A percentile compares a stretch with the other conserved stretches of the same genome.
Conservation (phyloP, 768 basidiomycete genomes). For the Hypholoma fasciculare region DNA sequence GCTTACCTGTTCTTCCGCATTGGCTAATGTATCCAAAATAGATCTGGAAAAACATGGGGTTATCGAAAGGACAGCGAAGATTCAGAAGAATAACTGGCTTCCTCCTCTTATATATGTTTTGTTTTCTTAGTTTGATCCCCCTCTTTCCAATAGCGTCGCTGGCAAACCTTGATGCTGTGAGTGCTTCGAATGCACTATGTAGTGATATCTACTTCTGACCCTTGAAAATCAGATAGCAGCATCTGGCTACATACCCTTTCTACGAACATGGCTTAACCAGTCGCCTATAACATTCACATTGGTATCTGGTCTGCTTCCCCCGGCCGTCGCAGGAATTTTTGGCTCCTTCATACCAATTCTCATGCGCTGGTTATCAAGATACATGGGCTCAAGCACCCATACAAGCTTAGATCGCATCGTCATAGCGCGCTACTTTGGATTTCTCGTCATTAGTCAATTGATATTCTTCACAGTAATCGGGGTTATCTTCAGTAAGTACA, state of each 20-base stretch:
- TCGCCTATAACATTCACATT: conserved; percentile 67
- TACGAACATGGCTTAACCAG: conserved; percentile 56
- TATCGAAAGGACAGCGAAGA: conserved; percentile 46
- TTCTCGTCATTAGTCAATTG: conserved; percentile 82
- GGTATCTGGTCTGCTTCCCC: conserved; percentile 83
- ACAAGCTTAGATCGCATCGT: conserved; percentile 76
- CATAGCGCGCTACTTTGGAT: conserved; percentile 80
- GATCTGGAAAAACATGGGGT: conserved; percentile 81
- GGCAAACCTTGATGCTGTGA: conserved; percentile 75
- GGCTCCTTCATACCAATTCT: conserved; percentile 75
- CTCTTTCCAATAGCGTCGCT: conserved; percentile 75
- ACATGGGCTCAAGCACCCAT: conserved; percentile 48
- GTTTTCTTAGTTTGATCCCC: conserved; percentile 84
- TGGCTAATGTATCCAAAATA: conserved; percentile 16
- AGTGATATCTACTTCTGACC: background rate
- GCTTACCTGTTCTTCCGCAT: background rate
- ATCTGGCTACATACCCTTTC: conserved; percentile 58
- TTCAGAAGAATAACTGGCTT: conserved; percentile 65
- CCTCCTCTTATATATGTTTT: conserved; percentile 61
- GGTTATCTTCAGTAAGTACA: conserved; percentile 64
- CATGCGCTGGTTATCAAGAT: conserved; percentile 76
- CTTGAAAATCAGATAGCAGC: conserved; percentile 38
- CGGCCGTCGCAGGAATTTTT: conserved; percentile 72
- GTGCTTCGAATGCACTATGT: conserved; percentile 16
- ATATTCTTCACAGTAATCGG: conserved; percentile 83